phyloP scores from a whole-genome alignment of 108 stramenopile species.

The Craspedostauros australis region DNA sequence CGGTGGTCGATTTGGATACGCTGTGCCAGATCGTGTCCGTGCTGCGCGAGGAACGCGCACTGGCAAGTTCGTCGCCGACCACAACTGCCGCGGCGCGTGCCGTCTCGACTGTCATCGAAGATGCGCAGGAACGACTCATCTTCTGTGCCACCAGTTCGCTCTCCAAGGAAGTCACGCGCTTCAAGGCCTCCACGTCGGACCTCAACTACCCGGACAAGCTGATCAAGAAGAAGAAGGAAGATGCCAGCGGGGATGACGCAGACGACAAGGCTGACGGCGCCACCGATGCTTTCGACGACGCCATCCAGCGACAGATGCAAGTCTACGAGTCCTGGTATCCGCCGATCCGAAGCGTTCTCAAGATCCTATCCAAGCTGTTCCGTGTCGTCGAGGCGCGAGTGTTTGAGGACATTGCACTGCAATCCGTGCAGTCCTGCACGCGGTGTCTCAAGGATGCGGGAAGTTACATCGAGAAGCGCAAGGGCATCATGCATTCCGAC shows the following conservation, averaged over 20 bases:
- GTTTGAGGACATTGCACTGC: slow-evolving; percentile 88
- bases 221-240: slow-evolving; percentile 23
- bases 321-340: slow-evolving; percentile 90
- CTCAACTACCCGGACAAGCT: slow-evolving; percentile 82
- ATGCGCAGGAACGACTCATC: slow-evolving; percentile 87
- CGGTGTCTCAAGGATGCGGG: slow-evolving; percentile 72
- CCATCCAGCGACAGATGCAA: slow-evolving; percentile 59
- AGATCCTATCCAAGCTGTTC: slow-evolving; percentile 85
- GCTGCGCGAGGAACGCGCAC: slow-evolving; percentile 72
- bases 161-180: slow-evolving; percentile 75
- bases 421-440: slow-evolving; percentile 80
- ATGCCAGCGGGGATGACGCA: slow-evolving; percentile 3
- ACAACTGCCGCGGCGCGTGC: slow-evolving; percentile 73
- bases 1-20: slow-evolving; percentile 68
- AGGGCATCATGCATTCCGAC: slow-evolving; percentile 72
- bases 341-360: slow-evolving; percentile 80
- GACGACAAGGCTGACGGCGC: not conserved
- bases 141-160: slow-evolving; percentile 75
- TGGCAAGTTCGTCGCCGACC: slow-evolving; percentile 65
- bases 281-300: slow-evolving; percentile 30
- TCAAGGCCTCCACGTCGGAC: slow-evolving; percentile 70
- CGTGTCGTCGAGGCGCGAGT: slow-evolving; percentile 87
- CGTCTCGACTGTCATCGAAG: slow-evolving; percentile 74
- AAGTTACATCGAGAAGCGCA: slow-evolving; percentile 48
- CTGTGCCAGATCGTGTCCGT: slow-evolving; percentile 83